Evolutionary conservation across 1,284 basidiomycete species (phyloP), one percentile per base, ranked within the genome.

Genomic region (Melampsora larici-populina): DNA sequence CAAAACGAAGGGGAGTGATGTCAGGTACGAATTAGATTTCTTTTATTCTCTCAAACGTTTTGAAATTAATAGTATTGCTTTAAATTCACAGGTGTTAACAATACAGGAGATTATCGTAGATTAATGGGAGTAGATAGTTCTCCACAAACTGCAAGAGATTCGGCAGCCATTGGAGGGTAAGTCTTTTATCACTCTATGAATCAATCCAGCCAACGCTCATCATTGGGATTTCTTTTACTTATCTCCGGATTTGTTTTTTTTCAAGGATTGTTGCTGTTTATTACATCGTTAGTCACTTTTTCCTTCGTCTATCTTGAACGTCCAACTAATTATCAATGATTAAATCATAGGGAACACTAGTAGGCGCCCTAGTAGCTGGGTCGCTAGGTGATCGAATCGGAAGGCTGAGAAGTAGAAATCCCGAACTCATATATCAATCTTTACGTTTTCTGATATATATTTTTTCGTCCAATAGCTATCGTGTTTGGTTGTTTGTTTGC

Each of bases 301-400:
- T 29, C 21, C 81, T 73, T 80, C 81, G 13, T 77, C 79, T 7
- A 79, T 83, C 60, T 83, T 83, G 24, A 55, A 21, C 6, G 24
- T 55, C 4, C 13, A 55, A 55, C 51, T 18, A 9, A 36, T 36
- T 36, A 36, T 36, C 3, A 3, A 36, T 36, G 3, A 36, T 36
- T 9, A 82, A 79, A 81, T 82, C 51, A 3, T 78, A 80, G 13
- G 83, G 83, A 17, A 81, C 82, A 1, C 79, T 84, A 0, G 70
- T 83, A 17, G 83, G 83, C 5, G 80, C 80, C 15, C 70, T 83
- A 33, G 65, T 79, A 11, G 77, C 81, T n/a, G 82, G 82, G 17
- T 80, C 77, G 46, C 43, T 82, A 4, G 82, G 82, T 46, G 82
- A 82, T 69, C 73, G 64, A 31, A 76, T 76, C 36, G 73, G 73